A percentile compares a stretch with the other conserved stretches of the same genome.
phyloP scores from a whole-genome alignment of 495 filamentous ascomycete genomes.

The Collariella sp. region DNA sequence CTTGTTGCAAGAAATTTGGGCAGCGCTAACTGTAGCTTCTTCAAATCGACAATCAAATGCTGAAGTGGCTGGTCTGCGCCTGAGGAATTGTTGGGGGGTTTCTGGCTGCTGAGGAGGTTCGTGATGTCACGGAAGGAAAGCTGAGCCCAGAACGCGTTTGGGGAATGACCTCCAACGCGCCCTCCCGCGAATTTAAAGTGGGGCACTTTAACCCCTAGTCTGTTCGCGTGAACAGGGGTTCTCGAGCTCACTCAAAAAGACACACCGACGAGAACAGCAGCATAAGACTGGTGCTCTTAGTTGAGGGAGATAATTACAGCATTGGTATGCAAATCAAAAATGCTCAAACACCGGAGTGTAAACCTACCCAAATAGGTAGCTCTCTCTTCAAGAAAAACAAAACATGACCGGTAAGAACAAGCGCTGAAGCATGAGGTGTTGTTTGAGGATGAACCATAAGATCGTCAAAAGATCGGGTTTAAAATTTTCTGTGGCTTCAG shows the following conservation, averaged over 20 bases:
- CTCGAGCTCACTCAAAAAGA: not conserved
- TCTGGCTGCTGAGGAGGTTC: not conserved
- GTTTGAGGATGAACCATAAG: too few species aligned
- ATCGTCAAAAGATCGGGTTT: too few species aligned
- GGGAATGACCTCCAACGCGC: conserved; percentile 13
- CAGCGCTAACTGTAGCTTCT: not conserved
- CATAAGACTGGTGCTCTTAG: too few species aligned
- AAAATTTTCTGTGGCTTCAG: too few species aligned
- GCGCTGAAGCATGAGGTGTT: too few species aligned
- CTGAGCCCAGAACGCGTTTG: conserved; percentile 12
- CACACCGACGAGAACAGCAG: not conserved
- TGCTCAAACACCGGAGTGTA: conserved; percentile 4
- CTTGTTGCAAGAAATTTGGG: not conserved
- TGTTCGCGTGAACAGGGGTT: not conserved
- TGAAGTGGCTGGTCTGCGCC: not conserved
- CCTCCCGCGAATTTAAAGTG: conserved; percentile 15
- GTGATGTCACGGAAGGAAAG: conserved; percentile 22
- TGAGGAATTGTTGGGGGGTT: not conserved
- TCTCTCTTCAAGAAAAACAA: not conserved
- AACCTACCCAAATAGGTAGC: not conserved
- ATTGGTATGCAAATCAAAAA: conserved; percentile 12
- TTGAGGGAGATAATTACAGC: too few species aligned
- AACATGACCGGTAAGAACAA: not conserved
- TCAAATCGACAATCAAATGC: not conserved
- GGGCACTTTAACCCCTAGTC: conserved; percentile 19